Evolutionary conservation across 352 stramenopile genomes (phyloP).

Genomic region (Aphanomyces astaci): DNA sequence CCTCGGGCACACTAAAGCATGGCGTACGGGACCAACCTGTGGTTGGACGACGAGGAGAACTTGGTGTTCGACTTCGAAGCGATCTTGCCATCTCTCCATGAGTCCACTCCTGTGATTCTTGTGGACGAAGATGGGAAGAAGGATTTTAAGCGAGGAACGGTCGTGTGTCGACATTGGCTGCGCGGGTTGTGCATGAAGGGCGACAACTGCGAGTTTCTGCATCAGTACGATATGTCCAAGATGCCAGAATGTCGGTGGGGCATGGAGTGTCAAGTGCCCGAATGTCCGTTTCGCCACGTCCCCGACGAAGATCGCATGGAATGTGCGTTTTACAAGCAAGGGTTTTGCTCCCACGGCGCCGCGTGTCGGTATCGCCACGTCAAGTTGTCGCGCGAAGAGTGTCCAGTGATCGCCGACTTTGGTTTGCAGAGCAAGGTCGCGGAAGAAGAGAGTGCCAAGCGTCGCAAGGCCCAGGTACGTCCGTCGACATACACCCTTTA

Average conservation of each 20-base stretch:
- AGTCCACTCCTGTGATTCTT: conserved; percentile 37
- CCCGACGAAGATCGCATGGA: conserved; percentile 93
- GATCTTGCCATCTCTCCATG: conserved; percentile 53
- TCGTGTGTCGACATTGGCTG: conserved; percentile 97
- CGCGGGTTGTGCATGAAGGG: conserved; percentile 97
- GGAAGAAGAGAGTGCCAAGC: conserved; percentile 86
- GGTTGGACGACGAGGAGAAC: conserved; percentile 58
- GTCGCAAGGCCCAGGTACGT: conserved; percentile 56
- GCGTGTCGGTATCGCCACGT: conserved; percentile 95
- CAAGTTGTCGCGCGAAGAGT: conserved; percentile 88
- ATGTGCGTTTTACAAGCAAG: conserved; percentile 97
- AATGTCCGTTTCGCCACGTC: conserved; percentile 96
- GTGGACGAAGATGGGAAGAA: conserved; percentile 45
- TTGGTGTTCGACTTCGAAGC: conserved; percentile 82
- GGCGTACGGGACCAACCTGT: neutral
- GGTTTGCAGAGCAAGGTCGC: conserved; percentile 85
- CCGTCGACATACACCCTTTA: no score
- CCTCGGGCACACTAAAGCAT: neutral
- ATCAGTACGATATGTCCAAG: conserved; percentile 90
- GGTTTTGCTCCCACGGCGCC: conserved; percentile 95
- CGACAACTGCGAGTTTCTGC: conserved; percentile 95
- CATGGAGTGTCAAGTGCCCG: conserved; percentile 94
- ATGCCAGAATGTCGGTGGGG: conserved; percentile 97
- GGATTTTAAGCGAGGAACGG: conserved; percentile 88
- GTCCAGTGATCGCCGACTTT: conserved; percentile 91